Percentiles rank a stretch among this genome's conserved stretches.
Conservation (phyloP, 1,284 basidiomycete genomes). For the Irpex sp. region DNA sequence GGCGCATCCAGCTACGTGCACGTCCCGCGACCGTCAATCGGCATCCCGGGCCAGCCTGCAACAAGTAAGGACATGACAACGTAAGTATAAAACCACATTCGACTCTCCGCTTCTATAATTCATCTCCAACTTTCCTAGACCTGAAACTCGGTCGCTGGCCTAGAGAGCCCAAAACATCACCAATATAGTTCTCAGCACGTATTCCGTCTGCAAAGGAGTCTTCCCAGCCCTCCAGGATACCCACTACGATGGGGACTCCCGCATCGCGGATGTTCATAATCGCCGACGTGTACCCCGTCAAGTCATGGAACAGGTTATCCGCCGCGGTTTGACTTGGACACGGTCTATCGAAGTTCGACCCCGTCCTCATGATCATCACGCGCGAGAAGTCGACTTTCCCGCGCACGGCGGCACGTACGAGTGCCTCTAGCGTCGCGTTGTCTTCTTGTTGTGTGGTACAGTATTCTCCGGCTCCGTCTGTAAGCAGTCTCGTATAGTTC, state of each 20-base stretch:
- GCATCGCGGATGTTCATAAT: constrained; percentile 27
- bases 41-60: too few relatives aligned
- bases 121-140: constrained; percentile 8
- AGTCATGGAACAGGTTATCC: constrained; percentile 21
- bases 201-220: constrained; percentile 24
- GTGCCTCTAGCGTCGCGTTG: constrained; percentile 41
- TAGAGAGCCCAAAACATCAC: constrained; percentile 29
- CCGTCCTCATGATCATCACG: constrained; percentile 43
- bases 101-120: not conserved
- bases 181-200: constrained; percentile 28
- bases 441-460: constrained; percentile 47
- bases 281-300: constrained; percentile 21
- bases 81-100: not conserved
- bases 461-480: constrained; percentile 36
- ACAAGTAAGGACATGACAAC: not conserved
- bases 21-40: too few relatives aligned
- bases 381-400: constrained; percentile 40
- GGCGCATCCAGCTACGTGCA: too few relatives aligned
- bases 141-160: constrained; percentile 26
- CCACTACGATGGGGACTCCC: constrained; percentile 28
- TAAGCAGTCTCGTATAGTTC: constrained; percentile 38
- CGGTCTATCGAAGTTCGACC: constrained; percentile 41
- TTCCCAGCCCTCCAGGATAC: constrained; percentile 28
- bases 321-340: constrained; percentile 23
- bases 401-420: constrained; percentile 37